Evolutionary conservation across 495 filamentous ascomycete species (phyloP).

Genomic region (Trichocladium antarcticum): DNA sequence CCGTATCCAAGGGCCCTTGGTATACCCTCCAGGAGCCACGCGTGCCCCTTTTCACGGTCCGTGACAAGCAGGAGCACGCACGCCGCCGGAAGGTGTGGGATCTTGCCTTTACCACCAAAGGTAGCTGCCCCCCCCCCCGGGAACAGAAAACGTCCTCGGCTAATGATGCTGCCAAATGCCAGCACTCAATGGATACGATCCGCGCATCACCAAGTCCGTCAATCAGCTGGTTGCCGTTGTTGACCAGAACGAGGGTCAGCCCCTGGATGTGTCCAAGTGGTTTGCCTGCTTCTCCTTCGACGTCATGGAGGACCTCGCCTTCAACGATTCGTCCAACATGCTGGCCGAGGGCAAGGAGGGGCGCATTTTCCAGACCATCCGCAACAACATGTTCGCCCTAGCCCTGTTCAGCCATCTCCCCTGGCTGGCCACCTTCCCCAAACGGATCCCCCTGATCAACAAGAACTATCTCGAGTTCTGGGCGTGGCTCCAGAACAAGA

Average conservation of each 20-base stretch:
- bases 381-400: constrained; percentile 17
- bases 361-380: constrained; percentile 16
- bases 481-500: constrained; percentile 15
- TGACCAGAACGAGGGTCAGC: background rate
- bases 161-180: no score
- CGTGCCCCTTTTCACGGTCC: constrained; percentile 30
- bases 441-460: constrained; percentile 14
- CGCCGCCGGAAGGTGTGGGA: constrained; percentile 22
- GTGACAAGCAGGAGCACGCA: constrained; percentile 22
- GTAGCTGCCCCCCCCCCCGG: no score
- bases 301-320: constrained; percentile 43
- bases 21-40: constrained; percentile 36
- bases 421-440: constrained; percentile 17
- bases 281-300: constrained; percentile 42
- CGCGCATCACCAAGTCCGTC: constrained; percentile 15
- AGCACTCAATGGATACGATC: constrained; percentile 14
- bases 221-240: constrained; percentile 11
- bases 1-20: constrained; percentile 33
- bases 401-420: constrained; percentile 18
- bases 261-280: constrained; percentile 35
- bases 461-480: constrained; percentile 14
- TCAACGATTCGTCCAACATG: constrained; percentile 35
- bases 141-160: no score
- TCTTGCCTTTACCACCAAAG: constrained; percentile 16
- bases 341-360: constrained; percentile 7